These are phyloP conservation scores for Ogataea glucozyma DNA, from an alignment of 805 yeast genomes.

Conservation along the genomic window DNA sequence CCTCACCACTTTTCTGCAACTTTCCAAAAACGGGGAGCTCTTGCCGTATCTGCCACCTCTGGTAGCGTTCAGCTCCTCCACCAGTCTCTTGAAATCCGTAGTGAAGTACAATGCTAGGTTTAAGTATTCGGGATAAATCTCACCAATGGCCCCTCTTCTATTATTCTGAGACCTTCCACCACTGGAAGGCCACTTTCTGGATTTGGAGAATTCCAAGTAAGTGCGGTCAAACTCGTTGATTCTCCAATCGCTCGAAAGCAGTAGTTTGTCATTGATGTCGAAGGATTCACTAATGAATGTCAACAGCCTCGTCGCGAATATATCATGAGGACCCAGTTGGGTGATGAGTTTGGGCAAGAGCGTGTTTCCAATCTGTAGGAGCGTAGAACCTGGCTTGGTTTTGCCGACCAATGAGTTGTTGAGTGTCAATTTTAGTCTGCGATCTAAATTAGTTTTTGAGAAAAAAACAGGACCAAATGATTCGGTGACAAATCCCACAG, in stretches of 20 bases:
- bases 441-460: slow-evolving; percentile 1
- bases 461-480: slow-evolving; percentile 26
- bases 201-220: slow-evolving; percentile 21
- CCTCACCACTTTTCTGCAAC: slow-evolving; percentile 15
- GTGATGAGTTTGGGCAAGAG: slow-evolving; percentile 23
- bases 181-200: slow-evolving; percentile 21
- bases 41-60: slow-evolving; percentile 19
- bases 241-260: slow-evolving; percentile 31
- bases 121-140: slow-evolving; percentile 22
- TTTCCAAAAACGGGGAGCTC: slow-evolving; percentile 13
- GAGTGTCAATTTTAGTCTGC: slow-evolving; percentile 27
- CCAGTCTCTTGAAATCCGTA: slow-evolving; percentile 16
- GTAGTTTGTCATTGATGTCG: slow-evolving; percentile 33
- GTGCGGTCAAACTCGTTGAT: slow-evolving; percentile 21
- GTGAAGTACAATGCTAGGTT: slow-evolving; percentile 19
- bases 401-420: slow-evolving; percentile 32
- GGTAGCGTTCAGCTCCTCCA: slow-evolving; percentile 21
- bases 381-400: slow-evolving; percentile 34
- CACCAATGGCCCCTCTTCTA: slow-evolving; percentile 12
- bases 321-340: slow-evolving; percentile 26
- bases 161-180: slow-evolving; percentile 7
- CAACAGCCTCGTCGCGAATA: slow-evolving; percentile 26
- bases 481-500: slow-evolving; percentile 25
- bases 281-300: slow-evolving; percentile 28
- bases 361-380: slow-evolving; percentile 32